phyloP scores from a whole-genome alignment of 139 green algal species.

The Parachlorella kessleri region DNA sequence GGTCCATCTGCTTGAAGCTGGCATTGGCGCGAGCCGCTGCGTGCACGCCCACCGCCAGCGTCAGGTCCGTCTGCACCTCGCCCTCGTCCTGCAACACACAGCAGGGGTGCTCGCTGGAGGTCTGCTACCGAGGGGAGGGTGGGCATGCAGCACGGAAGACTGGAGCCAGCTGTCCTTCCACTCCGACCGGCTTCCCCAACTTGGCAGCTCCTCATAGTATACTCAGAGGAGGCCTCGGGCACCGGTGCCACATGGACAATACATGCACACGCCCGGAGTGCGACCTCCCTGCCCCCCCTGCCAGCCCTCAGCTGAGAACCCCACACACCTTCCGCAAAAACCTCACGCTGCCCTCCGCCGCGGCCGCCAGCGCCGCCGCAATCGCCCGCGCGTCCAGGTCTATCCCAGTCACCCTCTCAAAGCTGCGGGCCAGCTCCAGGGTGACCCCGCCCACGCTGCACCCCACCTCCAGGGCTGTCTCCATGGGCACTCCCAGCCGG shows the following conservation, averaged over 20 bases:
- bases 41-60: slow-evolving; percentile 5
- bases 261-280: too few relatives aligned
- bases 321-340: slow-evolving; percentile 4
- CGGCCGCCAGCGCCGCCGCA: slow-evolving; percentile 9
- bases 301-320: not conserved
- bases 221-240: too few relatives aligned
- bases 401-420: slow-evolving; percentile 60
- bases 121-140: too few relatives aligned
- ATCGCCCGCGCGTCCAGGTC: slow-evolving; percentile 44
- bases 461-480: slow-evolving; percentile 67
- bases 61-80: slow-evolving; percentile 8
- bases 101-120: too few relatives aligned
- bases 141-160: too few relatives aligned
- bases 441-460: slow-evolving; percentile 63
- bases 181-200: too few relatives aligned
- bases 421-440: slow-evolving; percentile 59
- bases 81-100: slow-evolving; percentile 28
- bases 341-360: not conserved
- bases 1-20: slow-evolving; percentile 46
- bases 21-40: slow-evolving; percentile 7
- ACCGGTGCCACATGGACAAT: too few relatives aligned
- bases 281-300: not conserved
- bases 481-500: slow-evolving; percentile 3
- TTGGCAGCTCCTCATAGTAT: too few relatives aligned
- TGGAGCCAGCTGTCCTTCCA: too few relatives aligned